Percentiles rank a stretch among this genome's conserved stretches.
These are phyloP conservation scores for Bimuria novae-zelandiae DNA, from an alignment of 2,329 filamentous ascomycete genomes.

Conservation along the genomic window DNA sequence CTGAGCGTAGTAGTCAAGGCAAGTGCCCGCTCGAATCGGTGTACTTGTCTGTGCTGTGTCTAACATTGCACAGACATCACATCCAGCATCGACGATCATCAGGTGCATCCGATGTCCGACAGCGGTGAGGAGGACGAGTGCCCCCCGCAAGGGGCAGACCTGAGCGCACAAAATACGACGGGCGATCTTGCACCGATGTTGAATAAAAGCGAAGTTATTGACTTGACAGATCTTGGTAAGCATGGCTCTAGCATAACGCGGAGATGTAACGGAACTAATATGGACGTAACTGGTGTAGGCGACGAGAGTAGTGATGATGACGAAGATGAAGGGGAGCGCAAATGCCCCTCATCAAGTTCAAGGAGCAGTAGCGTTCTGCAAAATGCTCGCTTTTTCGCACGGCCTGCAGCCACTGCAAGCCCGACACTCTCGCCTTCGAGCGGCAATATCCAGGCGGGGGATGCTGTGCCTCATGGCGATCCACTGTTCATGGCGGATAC, in stretches of 20 bases:
- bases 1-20: conserved; percentile 14
- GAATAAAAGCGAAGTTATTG: not conserved
- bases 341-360: not conserved
- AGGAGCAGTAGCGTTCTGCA: not conserved
- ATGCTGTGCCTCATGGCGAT: not conserved
- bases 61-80: conserved; percentile 16
- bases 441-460: not conserved
- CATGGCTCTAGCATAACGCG: not conserved
- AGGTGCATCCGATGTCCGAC: not conserved
- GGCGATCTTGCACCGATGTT: not conserved
- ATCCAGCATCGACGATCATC: conserved; percentile 11
- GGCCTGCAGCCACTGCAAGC: not conserved
- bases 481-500: not conserved
- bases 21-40: conserved; percentile 8
- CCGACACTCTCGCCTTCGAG: not conserved
- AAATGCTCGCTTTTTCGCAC: not conserved
- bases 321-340: not conserved
- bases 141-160: not conserved
- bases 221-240: not conserved
- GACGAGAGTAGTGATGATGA: not conserved
- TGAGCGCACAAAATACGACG: not conserved
- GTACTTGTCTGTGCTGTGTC: conserved; percentile 13
- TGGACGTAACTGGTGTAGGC: not conserved
- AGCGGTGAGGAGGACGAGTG: not conserved
- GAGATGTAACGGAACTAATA: not conserved